phyloP scores from a whole-genome alignment of 495 filamentous ascomycete genomes.

The Talaromyces liani region DNA sequence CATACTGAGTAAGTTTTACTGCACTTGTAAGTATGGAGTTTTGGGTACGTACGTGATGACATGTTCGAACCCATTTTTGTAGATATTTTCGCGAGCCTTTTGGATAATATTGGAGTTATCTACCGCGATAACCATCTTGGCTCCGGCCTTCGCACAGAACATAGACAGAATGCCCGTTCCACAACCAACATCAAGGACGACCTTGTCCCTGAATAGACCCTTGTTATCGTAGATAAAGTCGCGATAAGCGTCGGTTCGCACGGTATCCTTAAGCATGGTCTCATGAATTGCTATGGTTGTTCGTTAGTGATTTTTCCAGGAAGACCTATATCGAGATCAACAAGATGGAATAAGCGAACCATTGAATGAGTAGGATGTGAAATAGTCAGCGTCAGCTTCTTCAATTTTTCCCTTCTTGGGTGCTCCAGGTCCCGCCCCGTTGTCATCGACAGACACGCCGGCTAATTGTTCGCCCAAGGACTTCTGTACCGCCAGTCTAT shows the following conservation, averaged over 20 bases:
- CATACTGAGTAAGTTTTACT: slow-evolving; percentile 8
- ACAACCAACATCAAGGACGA: slow-evolving; percentile 88
- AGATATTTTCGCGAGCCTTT: slow-evolving; percentile 76
- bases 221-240: slow-evolving; percentile 78
- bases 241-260: slow-evolving; percentile 61
- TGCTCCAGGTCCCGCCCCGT: slow-evolving; percentile 17
- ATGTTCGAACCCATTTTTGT: slow-evolving; percentile 70
- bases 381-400: slow-evolving; percentile 58
- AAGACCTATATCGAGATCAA: neutral
- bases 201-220: slow-evolving; percentile 81
- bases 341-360: slow-evolving; percentile 33
- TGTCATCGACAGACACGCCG: slow-evolving; percentile 21
- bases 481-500: slow-evolving; percentile 58
- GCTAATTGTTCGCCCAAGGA: slow-evolving; percentile 65
- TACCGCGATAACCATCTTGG: slow-evolving; percentile 83
- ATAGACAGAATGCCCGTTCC: slow-evolving; percentile 90
- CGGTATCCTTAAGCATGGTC: slow-evolving; percentile 75
- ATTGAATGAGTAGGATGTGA: slow-evolving; percentile 73
- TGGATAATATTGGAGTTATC: slow-evolving; percentile 93
- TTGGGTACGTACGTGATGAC: slow-evolving; percentile 56
- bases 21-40: slow-evolving; percentile 8
- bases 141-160: slow-evolving; percentile 88
- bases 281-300: slow-evolving; percentile 67
- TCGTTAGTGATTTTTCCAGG: neutral
- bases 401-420: slow-evolving; percentile 19